A percentile compares a stretch with the other conserved stretches of the same genome.
Conservation (phyloP, 2,329 filamentous ascomycete genomes). For the Herpotrichia juniperi region DNA sequence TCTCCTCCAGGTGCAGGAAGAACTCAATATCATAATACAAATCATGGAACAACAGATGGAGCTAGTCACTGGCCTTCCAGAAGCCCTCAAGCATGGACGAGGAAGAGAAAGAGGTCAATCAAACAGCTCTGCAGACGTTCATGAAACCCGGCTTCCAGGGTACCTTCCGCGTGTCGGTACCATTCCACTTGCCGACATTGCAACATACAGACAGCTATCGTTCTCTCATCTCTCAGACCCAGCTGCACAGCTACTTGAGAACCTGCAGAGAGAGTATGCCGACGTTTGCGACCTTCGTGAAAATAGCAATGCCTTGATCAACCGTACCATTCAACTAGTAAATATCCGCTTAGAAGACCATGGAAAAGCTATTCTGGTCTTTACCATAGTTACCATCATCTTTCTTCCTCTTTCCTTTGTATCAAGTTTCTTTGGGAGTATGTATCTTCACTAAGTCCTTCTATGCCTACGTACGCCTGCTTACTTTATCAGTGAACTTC, state of each 20-base stretch:
- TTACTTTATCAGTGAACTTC: constrained; percentile 40
- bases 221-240: constrained; percentile 46
- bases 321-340: constrained; percentile 52
- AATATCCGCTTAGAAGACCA: constrained; percentile 54
- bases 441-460: not conserved
- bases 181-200: constrained; percentile 27
- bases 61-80: constrained; percentile 40
- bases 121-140: constrained; percentile 15
- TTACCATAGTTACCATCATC: constrained; percentile 52
- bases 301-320: constrained; percentile 51
- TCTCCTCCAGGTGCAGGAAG: constrained; percentile 51
- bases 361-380: constrained; percentile 52
- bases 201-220: constrained; percentile 47
- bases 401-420: constrained; percentile 54
- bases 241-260: constrained; percentile 46
- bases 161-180: constrained; percentile 13
- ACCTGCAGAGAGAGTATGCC: constrained; percentile 47
- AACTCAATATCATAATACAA: constrained; percentile 53
- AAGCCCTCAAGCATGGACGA: constrained; percentile 12
- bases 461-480: not conserved
- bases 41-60: constrained; percentile 51
- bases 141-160: constrained; percentile 2
- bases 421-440: constrained; percentile 49
- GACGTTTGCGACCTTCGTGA: constrained; percentile 50
- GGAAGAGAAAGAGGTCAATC: constrained; percentile 4